Evolutionary conservation across 176 grass and related monocot species (phyloP).

Genomic region (Oryza nivara): DNA sequence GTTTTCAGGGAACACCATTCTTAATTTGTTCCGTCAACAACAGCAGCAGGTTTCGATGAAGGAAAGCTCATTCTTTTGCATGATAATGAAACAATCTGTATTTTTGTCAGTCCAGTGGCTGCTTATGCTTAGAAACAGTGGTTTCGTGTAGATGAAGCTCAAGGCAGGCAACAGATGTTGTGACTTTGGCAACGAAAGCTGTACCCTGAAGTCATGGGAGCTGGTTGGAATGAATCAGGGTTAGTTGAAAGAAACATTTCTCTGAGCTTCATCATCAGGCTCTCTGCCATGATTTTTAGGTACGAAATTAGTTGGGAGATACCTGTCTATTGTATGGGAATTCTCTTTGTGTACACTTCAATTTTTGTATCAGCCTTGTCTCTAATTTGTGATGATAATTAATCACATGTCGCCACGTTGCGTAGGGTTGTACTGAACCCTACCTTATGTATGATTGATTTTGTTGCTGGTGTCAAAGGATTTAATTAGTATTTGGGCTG

Average conservation of each 20-base stretch:
- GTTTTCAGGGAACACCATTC: constrained; percentile 55
- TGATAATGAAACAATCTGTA: too few species aligned
- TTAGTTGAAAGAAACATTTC: constrained; percentile 38
- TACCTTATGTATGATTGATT: constrained; percentile 5
- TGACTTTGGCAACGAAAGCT: constrained; percentile 24
- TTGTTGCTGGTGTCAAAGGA: constrained; percentile 11
- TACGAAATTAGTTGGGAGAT: constrained; percentile 36
- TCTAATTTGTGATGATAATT: constrained; percentile 10
- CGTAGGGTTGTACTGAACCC: constrained; percentile 36
- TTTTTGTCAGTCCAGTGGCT: too few species aligned
- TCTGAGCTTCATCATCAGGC: neutral
- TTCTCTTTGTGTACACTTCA: constrained; percentile 26
- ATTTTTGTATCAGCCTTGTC: neutral
- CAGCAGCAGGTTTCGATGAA: neutral
- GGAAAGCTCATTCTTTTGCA: too few species aligned
- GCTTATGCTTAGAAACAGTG: neutral
- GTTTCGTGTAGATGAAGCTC: constrained; percentile 32
- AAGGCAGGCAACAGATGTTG: neutral
- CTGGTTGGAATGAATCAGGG: constrained; percentile 39
- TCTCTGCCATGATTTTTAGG: constrained; percentile 36
- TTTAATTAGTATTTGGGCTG: constrained; percentile 41
- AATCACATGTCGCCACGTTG: constrained; percentile 37
- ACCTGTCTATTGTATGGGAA: constrained; percentile 25
- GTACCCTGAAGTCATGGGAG: constrained; percentile 50
- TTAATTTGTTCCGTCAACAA: constrained; percentile 34